Evolutionary conservation across 164 flowering plant genomes (phyloP), one percentile per base, ranked within the genome.

Genomic region (Aristolochia fimbriata): DNA sequence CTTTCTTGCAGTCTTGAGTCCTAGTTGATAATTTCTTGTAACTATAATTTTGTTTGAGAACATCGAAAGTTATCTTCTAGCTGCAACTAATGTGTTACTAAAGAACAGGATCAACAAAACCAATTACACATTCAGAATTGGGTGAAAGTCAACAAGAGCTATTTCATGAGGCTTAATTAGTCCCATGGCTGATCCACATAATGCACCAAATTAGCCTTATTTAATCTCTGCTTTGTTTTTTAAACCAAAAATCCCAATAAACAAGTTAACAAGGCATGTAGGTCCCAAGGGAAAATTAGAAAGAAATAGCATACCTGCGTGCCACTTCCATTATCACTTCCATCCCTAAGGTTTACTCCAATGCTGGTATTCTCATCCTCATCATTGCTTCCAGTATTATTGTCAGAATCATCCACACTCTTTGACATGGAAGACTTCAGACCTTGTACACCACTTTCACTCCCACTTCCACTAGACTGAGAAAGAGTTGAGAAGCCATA

Each of bases 381-480:
- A 56, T 77, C 79, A 64, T 61, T 77, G 79, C 80, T 83, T 58
- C 76, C 78, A 51, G 58, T 70, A 57, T 76, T 70, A 63, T 77
- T 74, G 55, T 77, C 76, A 55, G 79, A 80, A 13, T 73, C 73
- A 23, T 72, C 76, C 50, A 52, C 57, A 69, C 74, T 69, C 66
- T 68, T 77, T 59, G 76, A 69, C 59, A 74, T 67, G n/a, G 63
- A 47, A 64, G 76, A 73, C 50, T 70, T 78, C 64, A 72, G 69
- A 50, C 77, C 69, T 49, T 69, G 72, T 31, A 71, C 68, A 20
- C 79, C 80, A 73, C 88, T 83, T 72, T 81, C 91, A 65, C 88
- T 83, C 58, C 83, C 88, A 73, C 92, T 86, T 56, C 85, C 87
- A 60, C 88, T 83, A 56, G 83, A 82, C 86, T 82, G 79, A 68